A percentile compares a stretch with the other conserved stretches of the same genome.
Conservation (phyloP, 2,329 filamentous ascomycete genomes). For the Aspergillus eucalypticola region DNA sequence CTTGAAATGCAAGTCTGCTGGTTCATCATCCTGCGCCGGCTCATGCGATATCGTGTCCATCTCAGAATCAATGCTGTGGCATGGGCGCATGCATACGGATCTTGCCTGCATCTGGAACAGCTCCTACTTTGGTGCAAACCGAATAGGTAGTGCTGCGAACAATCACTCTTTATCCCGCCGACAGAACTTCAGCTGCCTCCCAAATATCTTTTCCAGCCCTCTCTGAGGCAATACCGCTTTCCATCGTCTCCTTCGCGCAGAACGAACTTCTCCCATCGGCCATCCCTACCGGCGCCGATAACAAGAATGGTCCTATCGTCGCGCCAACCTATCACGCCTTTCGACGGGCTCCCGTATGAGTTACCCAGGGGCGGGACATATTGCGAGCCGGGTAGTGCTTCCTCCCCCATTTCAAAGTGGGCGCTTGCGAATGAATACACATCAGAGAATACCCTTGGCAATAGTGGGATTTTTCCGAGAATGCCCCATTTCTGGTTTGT, state of each 20-base stretch:
- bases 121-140: not conserved
- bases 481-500: conserved; percentile 79
- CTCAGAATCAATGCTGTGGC: not conserved
- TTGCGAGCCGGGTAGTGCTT: conserved; percentile 51
- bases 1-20: not conserved
- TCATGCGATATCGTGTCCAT: not conserved
- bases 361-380: conserved; percentile 54
- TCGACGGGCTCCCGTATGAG: conserved; percentile 63
- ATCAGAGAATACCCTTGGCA: conserved; percentile 86
- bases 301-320: conserved; percentile 73
- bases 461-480: conserved; percentile 76
- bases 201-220: conserved; percentile 82
- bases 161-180: not conserved
- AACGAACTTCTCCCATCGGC: conserved; percentile 84
- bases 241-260: conserved; percentile 69
- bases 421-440: conserved; percentile 80
- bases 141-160: conserved; percentile 16
- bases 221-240: conserved; percentile 64
- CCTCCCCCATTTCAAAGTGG: conserved; percentile 81
- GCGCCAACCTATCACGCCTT: conserved; percentile 84
- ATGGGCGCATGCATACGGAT: not conserved
- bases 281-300: conserved; percentile 75
- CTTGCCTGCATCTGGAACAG: not conserved
- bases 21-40: not conserved
- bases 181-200: conserved; percentile 37